A percentile compares a stretch with the other conserved stretches of the same genome.
These are phyloP conservation scores for Saxophila tyrrhenica DNA, from an alignment of 495 filamentous ascomycete genomes.

Conservation along the genomic window DNA sequence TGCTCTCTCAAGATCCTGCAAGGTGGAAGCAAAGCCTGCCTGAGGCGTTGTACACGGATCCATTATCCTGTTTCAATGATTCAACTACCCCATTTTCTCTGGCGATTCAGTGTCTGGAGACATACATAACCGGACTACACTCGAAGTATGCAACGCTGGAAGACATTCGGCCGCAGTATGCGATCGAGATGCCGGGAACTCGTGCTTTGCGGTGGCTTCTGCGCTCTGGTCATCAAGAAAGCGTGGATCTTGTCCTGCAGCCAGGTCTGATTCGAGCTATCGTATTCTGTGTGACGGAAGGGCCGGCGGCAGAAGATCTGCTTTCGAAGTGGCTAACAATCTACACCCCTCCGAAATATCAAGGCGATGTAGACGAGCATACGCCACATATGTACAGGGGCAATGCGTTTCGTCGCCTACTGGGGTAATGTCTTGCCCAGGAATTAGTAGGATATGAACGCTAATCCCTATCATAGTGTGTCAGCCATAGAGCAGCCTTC, in stretches of 20 bases:
- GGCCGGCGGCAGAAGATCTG: too few relatives aligned
- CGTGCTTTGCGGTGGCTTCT: background rate
- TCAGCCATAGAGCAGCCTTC: too few relatives aligned
- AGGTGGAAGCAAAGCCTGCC: background rate
- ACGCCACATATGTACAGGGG: too few relatives aligned
- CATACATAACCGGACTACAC: background rate
- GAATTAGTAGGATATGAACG: too few relatives aligned
- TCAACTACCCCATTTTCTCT: background rate
- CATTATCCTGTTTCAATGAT: background rate
- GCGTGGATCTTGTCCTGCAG: background rate
- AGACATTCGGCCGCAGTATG: background rate
- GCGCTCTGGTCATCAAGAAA: background rate
- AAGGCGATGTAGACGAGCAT: too few relatives aligned
- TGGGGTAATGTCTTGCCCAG: too few relatives aligned
- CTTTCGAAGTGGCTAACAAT: too few relatives aligned
- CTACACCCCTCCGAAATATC: too few relatives aligned
- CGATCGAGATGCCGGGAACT: background rate
- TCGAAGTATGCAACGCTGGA: background rate
- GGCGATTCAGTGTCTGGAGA: background rate
- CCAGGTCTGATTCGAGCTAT: background rate
- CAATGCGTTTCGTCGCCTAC: too few relatives aligned
- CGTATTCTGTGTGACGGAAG: background rate
- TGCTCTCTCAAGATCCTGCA: background rate
- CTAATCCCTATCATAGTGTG: too few relatives aligned
- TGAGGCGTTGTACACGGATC: too few relatives aligned